Conservation (phyloP, 2,329 filamentous ascomycete genomes). For the Epichloe sylvatica region DNA sequence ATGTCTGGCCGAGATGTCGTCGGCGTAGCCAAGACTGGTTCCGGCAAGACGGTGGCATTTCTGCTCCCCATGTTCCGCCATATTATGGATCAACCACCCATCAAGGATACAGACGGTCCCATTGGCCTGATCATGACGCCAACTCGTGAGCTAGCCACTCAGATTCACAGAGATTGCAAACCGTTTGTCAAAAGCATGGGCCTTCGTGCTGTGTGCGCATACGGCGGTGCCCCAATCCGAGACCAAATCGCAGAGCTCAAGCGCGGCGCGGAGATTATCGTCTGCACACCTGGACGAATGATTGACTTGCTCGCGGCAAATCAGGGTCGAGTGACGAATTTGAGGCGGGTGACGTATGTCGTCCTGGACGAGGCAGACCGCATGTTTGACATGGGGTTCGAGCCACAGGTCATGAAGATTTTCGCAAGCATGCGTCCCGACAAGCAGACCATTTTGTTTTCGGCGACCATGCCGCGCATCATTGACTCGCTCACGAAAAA, state of each 20-base stretch:
- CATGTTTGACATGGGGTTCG: conserved; percentile 99
- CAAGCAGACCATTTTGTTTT: conserved; percentile 88
- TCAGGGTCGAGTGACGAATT: conserved; percentile 82
- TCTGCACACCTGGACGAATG: conserved; percentile 88
- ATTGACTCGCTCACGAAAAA: conserved; percentile 88
- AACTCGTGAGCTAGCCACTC: conserved; percentile 81
- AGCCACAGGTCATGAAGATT: conserved; percentile 95
- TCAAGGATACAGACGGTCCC: conserved; percentile 75
- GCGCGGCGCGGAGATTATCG: conserved; percentile 84
- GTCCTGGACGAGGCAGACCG: conserved; percentile 95
- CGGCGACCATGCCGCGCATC: conserved; percentile 86
- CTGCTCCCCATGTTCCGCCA: conserved; percentile 94
- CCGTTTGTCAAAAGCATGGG: conserved; percentile 81
- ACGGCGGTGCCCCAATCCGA: conserved; percentile 89
- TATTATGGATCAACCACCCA: conserved; percentile 78
- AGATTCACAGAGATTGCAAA: conserved; percentile 90
- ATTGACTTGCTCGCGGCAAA: conserved; percentile 92
- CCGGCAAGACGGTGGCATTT: conserved; percentile 94
- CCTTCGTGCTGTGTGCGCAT: conserved; percentile 79
- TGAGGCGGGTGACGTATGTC: conserved; percentile 79
- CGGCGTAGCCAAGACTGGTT: conserved; percentile 93
- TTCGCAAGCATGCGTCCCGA: conserved; percentile 83
- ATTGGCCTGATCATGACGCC: conserved; percentile 84
- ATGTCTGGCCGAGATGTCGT: conserved; percentile 96
- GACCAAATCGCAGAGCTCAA: conserved; percentile 96